phyloP scores from a whole-genome alignment of 345 rosid genomes.

The Stellera chamaejasme region DNA sequence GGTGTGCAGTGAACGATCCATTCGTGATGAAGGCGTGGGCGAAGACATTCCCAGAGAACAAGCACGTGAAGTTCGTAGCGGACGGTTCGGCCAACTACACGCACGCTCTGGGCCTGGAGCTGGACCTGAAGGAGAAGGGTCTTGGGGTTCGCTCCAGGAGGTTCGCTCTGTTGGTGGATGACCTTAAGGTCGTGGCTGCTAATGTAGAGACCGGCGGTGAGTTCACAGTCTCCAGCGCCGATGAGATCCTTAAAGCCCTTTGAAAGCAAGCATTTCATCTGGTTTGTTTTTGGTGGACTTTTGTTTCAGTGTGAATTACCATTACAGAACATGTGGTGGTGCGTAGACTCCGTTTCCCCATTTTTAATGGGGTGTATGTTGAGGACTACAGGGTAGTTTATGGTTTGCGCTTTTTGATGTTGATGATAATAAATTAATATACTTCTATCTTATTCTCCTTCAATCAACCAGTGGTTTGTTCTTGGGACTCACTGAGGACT shows the following conservation, averaged over 20 bases:
- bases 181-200: conserved; percentile 89
- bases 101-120: conserved; percentile 86
- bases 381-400: too few relatives aligned
- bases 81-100: conserved; percentile 90
- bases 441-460: too few relatives aligned
- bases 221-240: conserved; percentile 80
- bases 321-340: too few relatives aligned
- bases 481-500: too few relatives aligned
- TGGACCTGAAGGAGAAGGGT: conserved; percentile 75
- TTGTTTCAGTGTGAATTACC: too few relatives aligned
- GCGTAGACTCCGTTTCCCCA: too few relatives aligned
- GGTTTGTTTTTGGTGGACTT: too few relatives aligned
- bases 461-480: too few relatives aligned
- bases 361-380: too few relatives aligned
- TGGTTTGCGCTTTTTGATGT: too few relatives aligned
- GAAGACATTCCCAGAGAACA: conserved; percentile 87
- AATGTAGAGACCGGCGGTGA: conserved; percentile 90
- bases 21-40: conserved; percentile 99
- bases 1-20: conserved; percentile 76
- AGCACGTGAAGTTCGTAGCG: conserved; percentile 80
- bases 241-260: conserved; percentile 74
- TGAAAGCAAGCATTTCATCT: conserved; percentile 5
- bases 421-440: too few relatives aligned
- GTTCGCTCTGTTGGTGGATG: conserved; percentile 73
- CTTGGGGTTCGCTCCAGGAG: conserved; percentile 87